Percentiles rank a stretch among this genome's conserved stretches.
Evolutionary conservation across 371 early-diverging fungal genomes (phyloP).

Genomic region (Rhizopus sp.): DNA sequence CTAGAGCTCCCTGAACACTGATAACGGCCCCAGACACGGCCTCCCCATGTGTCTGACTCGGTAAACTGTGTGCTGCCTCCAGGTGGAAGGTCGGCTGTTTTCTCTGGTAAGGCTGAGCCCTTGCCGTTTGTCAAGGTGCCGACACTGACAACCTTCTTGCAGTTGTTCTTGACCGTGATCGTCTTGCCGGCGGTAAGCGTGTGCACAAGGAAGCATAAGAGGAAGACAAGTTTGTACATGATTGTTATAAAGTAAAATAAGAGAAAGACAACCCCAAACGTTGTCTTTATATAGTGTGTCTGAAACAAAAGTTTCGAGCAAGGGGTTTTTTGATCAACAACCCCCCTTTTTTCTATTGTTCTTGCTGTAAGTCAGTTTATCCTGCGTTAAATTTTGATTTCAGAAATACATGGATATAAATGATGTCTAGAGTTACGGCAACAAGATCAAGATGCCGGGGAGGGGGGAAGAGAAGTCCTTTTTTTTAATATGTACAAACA

Average conservation of each 20-base stretch:
- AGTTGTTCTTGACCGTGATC: constrained; percentile 36
- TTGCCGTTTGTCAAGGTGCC: constrained; percentile 48
- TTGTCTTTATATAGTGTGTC: too few relatives aligned
- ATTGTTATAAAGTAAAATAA: too few relatives aligned
- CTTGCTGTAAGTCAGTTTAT: too few relatives aligned
- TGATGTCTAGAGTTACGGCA: too few relatives aligned
- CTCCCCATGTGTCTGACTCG: constrained; percentile 44
- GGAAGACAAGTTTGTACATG: neutral
- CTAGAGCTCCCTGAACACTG: constrained; percentile 32
- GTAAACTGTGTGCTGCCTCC: constrained; percentile 31
- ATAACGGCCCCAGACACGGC: constrained; percentile 47
- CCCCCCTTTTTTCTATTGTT: too few relatives aligned
- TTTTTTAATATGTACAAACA: neutral
- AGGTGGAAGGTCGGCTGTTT: constrained; percentile 37
- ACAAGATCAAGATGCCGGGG: too few relatives aligned
- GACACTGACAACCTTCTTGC: constrained; percentile 29
- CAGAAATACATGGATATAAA: too few relatives aligned
- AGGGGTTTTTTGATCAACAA: too few relatives aligned
- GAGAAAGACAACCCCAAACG: too few relatives aligned
- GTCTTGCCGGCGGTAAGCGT: constrained; percentile 15
- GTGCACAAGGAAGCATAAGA: neutral
- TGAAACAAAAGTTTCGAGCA: too few relatives aligned
- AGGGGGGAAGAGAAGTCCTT: too few relatives aligned
- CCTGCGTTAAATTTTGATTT: too few relatives aligned
- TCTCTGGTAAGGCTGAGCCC: constrained; percentile 16